Evolutionary conservation across 441 rosid genomes (phyloP), one percentile per base, ranked within the genome.

Genomic region (Pelargonium fulgidum): DNA sequence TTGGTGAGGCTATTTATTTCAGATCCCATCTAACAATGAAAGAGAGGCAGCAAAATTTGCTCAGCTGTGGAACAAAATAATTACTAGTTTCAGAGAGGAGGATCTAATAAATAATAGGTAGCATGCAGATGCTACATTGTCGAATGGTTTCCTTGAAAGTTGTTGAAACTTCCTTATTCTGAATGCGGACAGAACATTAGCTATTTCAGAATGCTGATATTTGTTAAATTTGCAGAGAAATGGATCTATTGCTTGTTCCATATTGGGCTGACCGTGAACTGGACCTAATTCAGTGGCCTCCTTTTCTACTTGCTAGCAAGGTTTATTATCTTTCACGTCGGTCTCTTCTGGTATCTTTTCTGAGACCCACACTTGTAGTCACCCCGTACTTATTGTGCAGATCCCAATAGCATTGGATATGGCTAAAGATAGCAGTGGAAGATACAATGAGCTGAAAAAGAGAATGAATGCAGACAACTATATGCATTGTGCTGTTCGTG

Each of bases 241-340:
- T 86, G 97, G 80, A 92, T 76, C 80, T 95, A 74, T 83, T 95
- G 81, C 97, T 95, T 82, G 99, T 95, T 81, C 99, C 99, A 65
- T 95, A 95, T 82, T 94, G 98, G 96, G 99, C 98, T 69, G 97
- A 95, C 77, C 98, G 87, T 73, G 97, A 89, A 76, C 79, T 95
- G 81, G 87, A 81, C 17, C 87, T 88, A 63, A 90, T 83, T 69
- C 99, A 95, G 75, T 95, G 98, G 98, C 99, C 99, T 77, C 99
- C 99, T 2, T 95, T 95, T 82, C 79, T 95, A 79, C 85, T 95
- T 72, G 99, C 99, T 58, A 95, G 99, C 96, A 95, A 89, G 97
- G 99, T 91, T 75, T 77, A 75, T 64, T 77, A 64, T 56, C 10
- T 61, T 61, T n/a, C 39, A 24, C 64, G 4, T n/a, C 65, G 50